phyloP scores from a whole-genome alignment of 306 rosid species.

The Carpinus viminea region DNA sequence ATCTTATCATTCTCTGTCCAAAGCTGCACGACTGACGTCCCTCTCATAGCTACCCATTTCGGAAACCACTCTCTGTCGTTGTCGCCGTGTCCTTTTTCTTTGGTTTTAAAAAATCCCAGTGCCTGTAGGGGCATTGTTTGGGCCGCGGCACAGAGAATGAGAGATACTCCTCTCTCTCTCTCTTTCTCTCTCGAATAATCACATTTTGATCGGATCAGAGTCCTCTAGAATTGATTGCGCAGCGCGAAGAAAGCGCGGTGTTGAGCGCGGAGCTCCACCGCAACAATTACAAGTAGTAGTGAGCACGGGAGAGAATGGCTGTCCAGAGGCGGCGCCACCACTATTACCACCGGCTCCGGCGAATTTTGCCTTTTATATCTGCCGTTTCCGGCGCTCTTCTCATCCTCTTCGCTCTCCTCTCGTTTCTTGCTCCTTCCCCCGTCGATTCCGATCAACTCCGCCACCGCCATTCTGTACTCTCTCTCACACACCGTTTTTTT shows the following conservation, averaged over 20 bases:
- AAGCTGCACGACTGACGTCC: too few relatives aligned
- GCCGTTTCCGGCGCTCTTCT: conserved; percentile 64
- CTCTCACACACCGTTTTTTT: background rate
- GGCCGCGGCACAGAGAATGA: conserved; percentile 13
- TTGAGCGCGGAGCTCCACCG: background rate
- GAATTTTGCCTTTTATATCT: conserved; percentile 60
- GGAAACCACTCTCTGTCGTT: conserved; percentile 22
- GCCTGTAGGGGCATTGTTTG: conserved; percentile 11
- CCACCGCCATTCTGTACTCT: conserved; percentile 53
- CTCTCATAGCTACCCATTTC: background rate
- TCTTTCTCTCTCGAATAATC: background rate
- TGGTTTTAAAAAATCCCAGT: conserved; percentile 1
- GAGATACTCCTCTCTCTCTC: background rate
- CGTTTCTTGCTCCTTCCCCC: conserved; percentile 84
- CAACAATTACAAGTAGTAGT: conserved; percentile 4
- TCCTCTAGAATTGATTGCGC: too few relatives aligned
- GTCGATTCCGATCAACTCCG: conserved; percentile 46
- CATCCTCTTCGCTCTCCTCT: conserved; percentile 71
- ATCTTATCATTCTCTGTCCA: too few relatives aligned
- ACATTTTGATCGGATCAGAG: background rate
- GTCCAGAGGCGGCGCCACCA: conserved; percentile 85
- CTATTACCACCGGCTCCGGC: conserved; percentile 60
- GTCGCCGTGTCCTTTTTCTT: conserved; percentile 8
- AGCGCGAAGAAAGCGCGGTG: background rate
- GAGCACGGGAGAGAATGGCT: conserved; percentile 45